Evolutionary conservation across 495 filamentous ascomycete genomes (phyloP).

Genomic region (Lophiostoma macrostomum): DNA sequence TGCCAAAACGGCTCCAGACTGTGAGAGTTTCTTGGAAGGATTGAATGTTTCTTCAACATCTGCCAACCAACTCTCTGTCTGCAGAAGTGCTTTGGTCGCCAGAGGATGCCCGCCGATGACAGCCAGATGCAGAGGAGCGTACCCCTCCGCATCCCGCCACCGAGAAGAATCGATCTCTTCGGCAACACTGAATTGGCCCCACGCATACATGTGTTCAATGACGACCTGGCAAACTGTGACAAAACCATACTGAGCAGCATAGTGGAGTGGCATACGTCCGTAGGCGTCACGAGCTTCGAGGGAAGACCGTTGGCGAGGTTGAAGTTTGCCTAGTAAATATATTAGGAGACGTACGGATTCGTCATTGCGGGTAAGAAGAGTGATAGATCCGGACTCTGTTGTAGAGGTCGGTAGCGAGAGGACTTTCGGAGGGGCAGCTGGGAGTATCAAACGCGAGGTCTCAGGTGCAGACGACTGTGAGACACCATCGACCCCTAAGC

Average conservation of each 20-base stretch:
- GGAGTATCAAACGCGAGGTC: slow-evolving; percentile 67
- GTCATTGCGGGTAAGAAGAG: slow-evolving; percentile 64
- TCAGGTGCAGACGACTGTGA: slow-evolving; percentile 53
- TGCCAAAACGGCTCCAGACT: slow-evolving; percentile 86
- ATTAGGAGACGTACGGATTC: slow-evolving; percentile 70
- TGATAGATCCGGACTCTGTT: slow-evolving; percentile 41
- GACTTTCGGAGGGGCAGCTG: slow-evolving; percentile 64
- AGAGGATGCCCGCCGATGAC: slow-evolving; percentile 87
- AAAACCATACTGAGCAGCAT: slow-evolving; percentile 92
- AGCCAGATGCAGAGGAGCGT: slow-evolving; percentile 85
- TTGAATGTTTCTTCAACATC: slow-evolving; percentile 55
- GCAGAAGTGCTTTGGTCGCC: slow-evolving; percentile 75
- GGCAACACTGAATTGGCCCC: slow-evolving; percentile 79
- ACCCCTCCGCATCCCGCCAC: slow-evolving; percentile 92
- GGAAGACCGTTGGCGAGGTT: slow-evolving; percentile 64
- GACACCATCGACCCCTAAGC: slow-evolving; percentile 43
- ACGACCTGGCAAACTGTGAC: slow-evolving; percentile 82
- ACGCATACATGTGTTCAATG: slow-evolving; percentile 81
- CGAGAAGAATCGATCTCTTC: slow-evolving; percentile 77
- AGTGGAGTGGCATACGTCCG: slow-evolving; percentile 86
- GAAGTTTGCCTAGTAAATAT: slow-evolving; percentile 68
- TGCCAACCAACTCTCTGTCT: slow-evolving; percentile 71
- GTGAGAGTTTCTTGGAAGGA: slow-evolving; percentile 65
- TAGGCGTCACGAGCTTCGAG: slow-evolving; percentile 69
- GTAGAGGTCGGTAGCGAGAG: slow-evolving; percentile 56